Conservation (phyloP, 2,329 filamentous ascomycete species). For the Periconia macrospinosa region DNA sequence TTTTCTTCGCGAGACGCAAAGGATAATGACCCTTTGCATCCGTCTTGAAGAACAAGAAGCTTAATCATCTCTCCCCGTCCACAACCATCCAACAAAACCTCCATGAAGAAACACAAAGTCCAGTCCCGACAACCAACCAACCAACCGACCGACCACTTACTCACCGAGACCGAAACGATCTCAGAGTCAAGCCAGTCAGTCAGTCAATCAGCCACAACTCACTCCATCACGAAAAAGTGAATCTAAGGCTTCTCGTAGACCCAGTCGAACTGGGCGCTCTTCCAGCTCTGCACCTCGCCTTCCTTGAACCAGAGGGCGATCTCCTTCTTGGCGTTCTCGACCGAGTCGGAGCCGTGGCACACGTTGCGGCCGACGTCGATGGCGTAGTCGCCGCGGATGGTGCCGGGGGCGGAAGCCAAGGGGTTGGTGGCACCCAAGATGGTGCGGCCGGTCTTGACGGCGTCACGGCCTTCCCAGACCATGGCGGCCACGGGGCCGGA, state of each 20-base stretch:
- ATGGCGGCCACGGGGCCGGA: constrained; percentile 97
- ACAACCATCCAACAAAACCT: background rate
- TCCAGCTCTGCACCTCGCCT: constrained; percentile 82
- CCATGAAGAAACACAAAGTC: background rate
- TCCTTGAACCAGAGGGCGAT: constrained; percentile 98
- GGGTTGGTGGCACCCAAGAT: constrained; percentile 99
- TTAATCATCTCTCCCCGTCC: background rate
- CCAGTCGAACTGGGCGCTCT: constrained; percentile 85
- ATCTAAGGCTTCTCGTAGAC: constrained; percentile 81
- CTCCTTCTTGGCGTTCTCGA: constrained; percentile 99
- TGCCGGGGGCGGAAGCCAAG: constrained; percentile 88
- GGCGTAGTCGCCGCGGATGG: constrained; percentile 94
- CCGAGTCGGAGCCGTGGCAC: constrained; percentile 98
- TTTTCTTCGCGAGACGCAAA: background rate
- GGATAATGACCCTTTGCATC: background rate
- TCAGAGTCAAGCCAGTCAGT: background rate
- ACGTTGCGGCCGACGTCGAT: constrained; percentile 96
- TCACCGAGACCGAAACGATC: background rate
- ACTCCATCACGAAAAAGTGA: background rate
- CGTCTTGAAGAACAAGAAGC: background rate
- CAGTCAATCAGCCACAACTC: background rate
- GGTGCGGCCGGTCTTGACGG: constrained; percentile 95
- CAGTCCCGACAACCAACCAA: too few species aligned
- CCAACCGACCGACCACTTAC: too few species aligned
- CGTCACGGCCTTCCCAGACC: constrained; percentile 99